Evolutionary conservation across 129 eudicot species (phyloP).

Genomic region (Artemisia argyi): DNA sequence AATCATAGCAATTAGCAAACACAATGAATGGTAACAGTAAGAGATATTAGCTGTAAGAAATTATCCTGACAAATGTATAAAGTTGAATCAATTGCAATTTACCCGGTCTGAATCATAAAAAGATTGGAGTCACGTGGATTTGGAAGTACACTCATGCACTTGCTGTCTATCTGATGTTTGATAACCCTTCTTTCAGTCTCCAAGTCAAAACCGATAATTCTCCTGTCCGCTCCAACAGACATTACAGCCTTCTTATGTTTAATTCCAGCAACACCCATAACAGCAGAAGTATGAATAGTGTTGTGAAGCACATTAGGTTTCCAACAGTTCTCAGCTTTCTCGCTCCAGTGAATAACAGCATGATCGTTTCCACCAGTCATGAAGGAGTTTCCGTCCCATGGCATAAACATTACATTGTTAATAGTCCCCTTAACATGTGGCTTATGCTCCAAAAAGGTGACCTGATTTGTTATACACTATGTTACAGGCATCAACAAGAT

Average conservation of each 20-base stretch:
- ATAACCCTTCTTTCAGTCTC: conserved; percentile 68
- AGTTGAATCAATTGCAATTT: conserved; percentile 6
- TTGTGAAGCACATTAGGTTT: conserved; percentile 70
- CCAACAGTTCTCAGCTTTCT: conserved; percentile 64
- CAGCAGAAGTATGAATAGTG: conserved; percentile 78
- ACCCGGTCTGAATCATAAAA: conserved; percentile 97
- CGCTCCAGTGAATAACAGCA: conserved; percentile 84
- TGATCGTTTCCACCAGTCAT: conserved; percentile 93
- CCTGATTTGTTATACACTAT: too few relatives aligned
- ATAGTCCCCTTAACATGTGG: conserved; percentile 85
- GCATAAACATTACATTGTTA: conserved; percentile 85
- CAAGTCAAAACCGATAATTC: conserved; percentile 77
- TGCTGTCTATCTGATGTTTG: conserved; percentile 84
- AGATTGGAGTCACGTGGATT: conserved; percentile 95
- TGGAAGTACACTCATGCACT: conserved; percentile 94
- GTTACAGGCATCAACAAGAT: conserved; percentile 39
- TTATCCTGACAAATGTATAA: neutral
- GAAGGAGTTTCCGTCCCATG: conserved; percentile 79
- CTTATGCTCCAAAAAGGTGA: conserved; percentile 53
- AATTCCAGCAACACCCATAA: conserved; percentile 97
- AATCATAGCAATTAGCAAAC: neutral
- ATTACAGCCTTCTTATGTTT: conserved; percentile 68
- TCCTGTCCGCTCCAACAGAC: conserved; percentile 91
- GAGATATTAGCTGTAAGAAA: neutral
- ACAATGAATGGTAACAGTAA: neutral